These are phyloP conservation scores for Rhizopus microsporus DNA, from an alignment of 371 early-diverging fungal genomes.

Conservation along the genomic window DNA sequence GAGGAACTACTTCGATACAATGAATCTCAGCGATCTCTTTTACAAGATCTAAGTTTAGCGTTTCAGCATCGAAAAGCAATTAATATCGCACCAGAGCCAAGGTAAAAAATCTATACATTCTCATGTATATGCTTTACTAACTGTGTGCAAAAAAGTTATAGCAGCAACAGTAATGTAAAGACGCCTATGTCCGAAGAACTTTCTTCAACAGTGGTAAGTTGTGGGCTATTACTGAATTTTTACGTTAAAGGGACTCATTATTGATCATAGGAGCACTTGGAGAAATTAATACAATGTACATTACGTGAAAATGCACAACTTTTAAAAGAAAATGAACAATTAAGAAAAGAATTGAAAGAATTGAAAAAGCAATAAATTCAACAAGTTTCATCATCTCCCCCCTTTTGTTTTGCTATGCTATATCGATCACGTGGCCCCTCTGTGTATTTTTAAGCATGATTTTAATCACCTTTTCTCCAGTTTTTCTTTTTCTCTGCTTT, in stretches of 20 bases:
- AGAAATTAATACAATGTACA: slow-evolving; percentile 45
- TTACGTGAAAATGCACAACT: slow-evolving; percentile 55
- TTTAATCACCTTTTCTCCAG: slow-evolving; percentile 3
- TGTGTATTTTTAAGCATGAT: not conserved
- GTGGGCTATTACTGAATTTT: not conserved
- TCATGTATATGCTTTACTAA: not conserved
- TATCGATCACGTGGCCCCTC: not conserved
- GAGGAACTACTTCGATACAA: slow-evolving; percentile 38
- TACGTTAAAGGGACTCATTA: not conserved
- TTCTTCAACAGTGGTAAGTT: not conserved
- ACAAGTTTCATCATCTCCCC: not conserved
- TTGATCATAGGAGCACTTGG: slow-evolving; percentile 31
- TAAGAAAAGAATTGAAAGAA: slow-evolving; percentile 25
- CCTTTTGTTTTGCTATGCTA: not conserved
- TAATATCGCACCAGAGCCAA: not conserved
- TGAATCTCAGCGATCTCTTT: slow-evolving; percentile 33
- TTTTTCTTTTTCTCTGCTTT: slow-evolving; percentile 3
- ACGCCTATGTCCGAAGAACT: not conserved
- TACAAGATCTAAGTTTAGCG: slow-evolving; percentile 33
- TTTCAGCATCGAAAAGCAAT: slow-evolving; percentile 8
- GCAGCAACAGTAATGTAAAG: not conserved
- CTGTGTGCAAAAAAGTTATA: not conserved
- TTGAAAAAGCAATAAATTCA: slow-evolving; percentile 8
- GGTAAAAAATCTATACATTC: not conserved
- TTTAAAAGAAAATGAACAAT: slow-evolving; percentile 39